Evolutionary conservation across 2,329 filamentous ascomycete genomes (phyloP).

Genomic region (Trichoderma sp.): DNA sequence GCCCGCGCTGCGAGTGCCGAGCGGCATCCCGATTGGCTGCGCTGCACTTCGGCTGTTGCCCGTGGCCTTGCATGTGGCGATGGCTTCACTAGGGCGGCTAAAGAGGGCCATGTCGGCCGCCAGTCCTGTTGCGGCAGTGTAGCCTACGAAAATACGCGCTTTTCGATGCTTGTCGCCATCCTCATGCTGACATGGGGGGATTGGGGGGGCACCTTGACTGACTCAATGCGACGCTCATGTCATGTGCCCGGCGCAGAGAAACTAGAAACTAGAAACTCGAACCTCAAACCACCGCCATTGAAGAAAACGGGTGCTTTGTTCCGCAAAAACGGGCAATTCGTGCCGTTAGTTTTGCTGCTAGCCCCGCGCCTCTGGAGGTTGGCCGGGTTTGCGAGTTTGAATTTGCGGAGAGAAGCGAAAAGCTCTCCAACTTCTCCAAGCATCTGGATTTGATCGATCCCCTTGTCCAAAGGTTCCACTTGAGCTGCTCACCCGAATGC

Average conservation of each 20-base stretch:
- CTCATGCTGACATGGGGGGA: not conserved
- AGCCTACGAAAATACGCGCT: not conserved
- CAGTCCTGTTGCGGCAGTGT: not conserved
- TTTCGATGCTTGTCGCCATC: not conserved
- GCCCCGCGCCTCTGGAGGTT: not conserved
- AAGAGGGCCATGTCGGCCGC: not conserved
- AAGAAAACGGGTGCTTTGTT: not conserved
- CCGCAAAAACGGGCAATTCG: not conserved
- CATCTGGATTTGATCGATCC: slow-evolving; percentile 3
- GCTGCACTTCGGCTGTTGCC: not conserved
- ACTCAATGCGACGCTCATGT: not conserved
- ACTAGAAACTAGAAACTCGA: not conserved
- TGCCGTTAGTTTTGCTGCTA: not conserved
- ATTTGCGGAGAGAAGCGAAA: not conserved
- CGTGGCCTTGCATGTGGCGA: not conserved
- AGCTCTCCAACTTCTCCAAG: not conserved
- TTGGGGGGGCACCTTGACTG: not conserved
- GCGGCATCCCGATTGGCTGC: slow-evolving; percentile 9
- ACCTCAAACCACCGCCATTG: not conserved
- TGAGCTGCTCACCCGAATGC: not conserved
- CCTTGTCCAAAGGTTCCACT: not conserved
- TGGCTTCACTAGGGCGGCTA: not conserved
- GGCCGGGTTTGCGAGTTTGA: not conserved
- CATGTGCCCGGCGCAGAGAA: slow-evolving; percentile 4
- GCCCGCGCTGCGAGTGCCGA: not conserved